Evolutionary conservation across 1,284 basidiomycete species (phyloP).

Genomic region (Erythrobasidium hasegawianum): DNA sequence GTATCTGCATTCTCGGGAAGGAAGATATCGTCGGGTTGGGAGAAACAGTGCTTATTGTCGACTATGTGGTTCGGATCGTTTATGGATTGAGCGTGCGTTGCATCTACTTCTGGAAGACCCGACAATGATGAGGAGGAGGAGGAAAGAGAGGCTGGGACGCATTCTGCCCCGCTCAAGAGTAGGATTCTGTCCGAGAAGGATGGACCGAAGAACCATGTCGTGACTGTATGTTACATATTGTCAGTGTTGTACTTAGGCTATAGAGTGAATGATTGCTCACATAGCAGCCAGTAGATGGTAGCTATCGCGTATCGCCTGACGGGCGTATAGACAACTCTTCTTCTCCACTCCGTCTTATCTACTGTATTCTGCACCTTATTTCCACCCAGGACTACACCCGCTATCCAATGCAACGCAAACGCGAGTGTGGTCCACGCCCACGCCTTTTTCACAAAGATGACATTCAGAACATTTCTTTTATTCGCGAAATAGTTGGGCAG

Average conservation of each 20-base stretch:
- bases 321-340: slow-evolving; percentile 22
- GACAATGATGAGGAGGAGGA: slow-evolving; percentile 17
- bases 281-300: slow-evolving; percentile 67
- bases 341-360: slow-evolving; percentile 48
- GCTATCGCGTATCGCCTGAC: slow-evolving; percentile 62
- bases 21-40: slow-evolving; percentile 5
- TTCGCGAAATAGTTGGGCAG: slow-evolving; percentile 63
- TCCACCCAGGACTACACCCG: slow-evolving; percentile 53
- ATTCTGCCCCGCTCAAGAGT: slow-evolving; percentile 73
- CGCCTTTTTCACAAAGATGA: slow-evolving; percentile 79
- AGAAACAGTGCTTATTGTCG: slow-evolving; percentile 24
- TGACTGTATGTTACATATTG: slow-evolving; percentile 46
- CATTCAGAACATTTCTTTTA: slow-evolving; percentile 77
- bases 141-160: slow-evolving; percentile 53
- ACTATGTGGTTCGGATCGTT: slow-evolving; percentile 25
- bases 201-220: slow-evolving; percentile 89
- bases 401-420: slow-evolving; percentile 61
- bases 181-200: slow-evolving; percentile 71
- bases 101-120: background rate
- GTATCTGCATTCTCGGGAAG: background rate
- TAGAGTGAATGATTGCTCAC: slow-evolving; percentile 47
- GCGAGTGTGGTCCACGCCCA: slow-evolving; percentile 84
- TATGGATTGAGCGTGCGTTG: slow-evolving; percentile 11
- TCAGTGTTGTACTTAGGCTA: slow-evolving; percentile 20
- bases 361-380: slow-evolving; percentile 46